Conservation (phyloP, 176 grass and related monocot genomes). For the Tuctoria greenei region DNA sequence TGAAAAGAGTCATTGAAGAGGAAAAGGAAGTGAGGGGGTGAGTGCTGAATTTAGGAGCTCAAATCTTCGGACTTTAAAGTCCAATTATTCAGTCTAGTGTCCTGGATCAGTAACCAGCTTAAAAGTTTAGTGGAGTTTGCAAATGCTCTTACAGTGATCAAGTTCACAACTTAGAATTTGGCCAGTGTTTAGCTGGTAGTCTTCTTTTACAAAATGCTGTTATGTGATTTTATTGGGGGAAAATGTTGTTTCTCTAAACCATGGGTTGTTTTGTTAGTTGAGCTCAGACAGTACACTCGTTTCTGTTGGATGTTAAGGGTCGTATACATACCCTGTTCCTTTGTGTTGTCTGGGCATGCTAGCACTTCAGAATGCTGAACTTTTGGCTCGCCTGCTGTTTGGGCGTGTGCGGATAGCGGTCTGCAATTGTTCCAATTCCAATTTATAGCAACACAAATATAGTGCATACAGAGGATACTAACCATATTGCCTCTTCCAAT, state of each 20-base stretch:
- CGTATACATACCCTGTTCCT: not conserved
- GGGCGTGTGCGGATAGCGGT: too few relatives aligned
- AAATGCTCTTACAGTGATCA: not conserved
- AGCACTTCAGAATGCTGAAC: not conserved
- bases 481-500: not conserved
- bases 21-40: not conserved
- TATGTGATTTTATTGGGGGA: not conserved
- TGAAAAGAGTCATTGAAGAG: not conserved
- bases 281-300: not conserved
- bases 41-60: slow-evolving; percentile 9
- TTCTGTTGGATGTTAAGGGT: not conserved
- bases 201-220: not conserved
- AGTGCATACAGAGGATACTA: not conserved
- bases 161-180: not conserved
- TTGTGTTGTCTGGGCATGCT: not conserved
- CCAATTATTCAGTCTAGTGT: slow-evolving; percentile 6
- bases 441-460: too few relatives aligned
- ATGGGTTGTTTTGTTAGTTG: not conserved
- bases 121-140: not conserved
- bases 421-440: too few relatives aligned
- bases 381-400: too few relatives aligned
- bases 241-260: not conserved
- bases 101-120: not conserved
- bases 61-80: not conserved
- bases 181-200: not conserved